These are phyloP conservation scores for Tolypocladium inflatum DNA, from an alignment of 2,329 filamentous ascomycete species.

Conservation along the genomic window DNA sequence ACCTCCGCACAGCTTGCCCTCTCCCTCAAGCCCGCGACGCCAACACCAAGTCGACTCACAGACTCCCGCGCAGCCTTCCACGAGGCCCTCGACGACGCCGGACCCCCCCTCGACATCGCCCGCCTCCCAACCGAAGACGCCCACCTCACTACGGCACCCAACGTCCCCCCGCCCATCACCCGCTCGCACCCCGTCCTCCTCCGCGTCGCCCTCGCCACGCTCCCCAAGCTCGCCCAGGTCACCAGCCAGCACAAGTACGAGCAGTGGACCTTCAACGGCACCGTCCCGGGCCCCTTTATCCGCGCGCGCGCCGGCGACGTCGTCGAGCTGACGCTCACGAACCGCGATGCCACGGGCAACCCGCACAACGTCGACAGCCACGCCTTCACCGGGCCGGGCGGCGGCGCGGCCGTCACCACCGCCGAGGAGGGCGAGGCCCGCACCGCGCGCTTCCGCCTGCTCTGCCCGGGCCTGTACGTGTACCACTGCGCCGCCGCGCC, in stretches of 20 bases:
- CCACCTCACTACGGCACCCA: constrained; percentile 16
- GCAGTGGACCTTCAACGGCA: constrained; percentile 23
- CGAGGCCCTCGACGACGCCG: not conserved
- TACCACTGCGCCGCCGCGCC: constrained; percentile 25
- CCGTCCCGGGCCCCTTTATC: constrained; percentile 23
- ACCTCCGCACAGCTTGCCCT: too few relatives aligned
- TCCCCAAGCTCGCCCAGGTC: constrained; percentile 16
- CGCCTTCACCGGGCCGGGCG: constrained; percentile 22
- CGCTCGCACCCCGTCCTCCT: constrained; percentile 19
- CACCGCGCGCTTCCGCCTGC: constrained; percentile 17
- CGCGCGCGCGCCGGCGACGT: constrained; percentile 23
- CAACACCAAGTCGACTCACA: too few relatives aligned
- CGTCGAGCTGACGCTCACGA: constrained; percentile 20
- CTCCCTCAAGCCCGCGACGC: too few relatives aligned
- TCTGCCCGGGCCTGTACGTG: constrained; percentile 19
- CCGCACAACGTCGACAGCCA: constrained; percentile 24
- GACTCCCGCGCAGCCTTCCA: not conserved
- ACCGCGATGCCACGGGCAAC: constrained; percentile 20
- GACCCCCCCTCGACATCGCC: not conserved
- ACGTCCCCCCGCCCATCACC: constrained; percentile 20
- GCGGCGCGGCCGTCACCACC: constrained; percentile 21
- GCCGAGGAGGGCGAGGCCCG: constrained; percentile 21
- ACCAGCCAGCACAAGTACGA: constrained; percentile 25
- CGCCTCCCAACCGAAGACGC: constrained; percentile 18
- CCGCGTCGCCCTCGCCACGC: constrained; percentile 17